A percentile compares a stretch with the other conserved stretches of the same genome.
These are phyloP conservation scores for Excoecaria cochinchinensis DNA, from an alignment of 345 rosid species.

Conservation along the genomic window DNA sequence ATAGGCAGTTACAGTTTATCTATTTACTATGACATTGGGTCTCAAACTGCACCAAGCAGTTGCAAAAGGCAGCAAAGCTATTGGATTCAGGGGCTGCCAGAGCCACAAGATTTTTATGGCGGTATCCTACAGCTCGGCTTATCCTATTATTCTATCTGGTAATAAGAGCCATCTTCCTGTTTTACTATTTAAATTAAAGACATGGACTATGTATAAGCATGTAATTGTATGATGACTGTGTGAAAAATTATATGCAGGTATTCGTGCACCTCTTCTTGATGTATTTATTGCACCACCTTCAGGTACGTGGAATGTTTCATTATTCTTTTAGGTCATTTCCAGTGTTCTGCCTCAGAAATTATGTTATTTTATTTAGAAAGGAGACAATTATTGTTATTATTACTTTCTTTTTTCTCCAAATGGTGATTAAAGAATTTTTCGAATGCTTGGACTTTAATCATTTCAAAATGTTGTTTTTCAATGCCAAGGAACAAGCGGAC, in stretches of 20 bases:
- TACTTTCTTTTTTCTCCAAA: neutral
- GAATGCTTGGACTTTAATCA: neutral
- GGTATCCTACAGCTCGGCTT: constrained; percentile 87
- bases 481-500: constrained; percentile 75
- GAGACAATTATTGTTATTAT: no score
- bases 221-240: constrained; percentile 16
- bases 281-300: constrained; percentile 95
- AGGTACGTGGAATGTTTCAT: constrained; percentile 43
- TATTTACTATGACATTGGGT: constrained; percentile 6
- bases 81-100: constrained; percentile 94
- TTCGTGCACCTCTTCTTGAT: constrained; percentile 96
- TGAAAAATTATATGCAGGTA: constrained; percentile 53
- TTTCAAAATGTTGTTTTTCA: neutral
- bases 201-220: constrained; percentile 1
- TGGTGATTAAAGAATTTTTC: neutral
- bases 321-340: neutral
- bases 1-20: constrained; percentile 3
- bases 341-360: neutral
- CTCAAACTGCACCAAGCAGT: constrained; percentile 43
- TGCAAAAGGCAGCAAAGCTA: constrained; percentile 88
- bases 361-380: neutral
- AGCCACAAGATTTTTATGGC: constrained; percentile 97
- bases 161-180: constrained; percentile 24
- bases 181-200: constrained; percentile 1
- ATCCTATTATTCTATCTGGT: constrained; percentile 83